Conservation (phyloP, 164 flowering plant species). For the Akebia trifoliata region DNA sequence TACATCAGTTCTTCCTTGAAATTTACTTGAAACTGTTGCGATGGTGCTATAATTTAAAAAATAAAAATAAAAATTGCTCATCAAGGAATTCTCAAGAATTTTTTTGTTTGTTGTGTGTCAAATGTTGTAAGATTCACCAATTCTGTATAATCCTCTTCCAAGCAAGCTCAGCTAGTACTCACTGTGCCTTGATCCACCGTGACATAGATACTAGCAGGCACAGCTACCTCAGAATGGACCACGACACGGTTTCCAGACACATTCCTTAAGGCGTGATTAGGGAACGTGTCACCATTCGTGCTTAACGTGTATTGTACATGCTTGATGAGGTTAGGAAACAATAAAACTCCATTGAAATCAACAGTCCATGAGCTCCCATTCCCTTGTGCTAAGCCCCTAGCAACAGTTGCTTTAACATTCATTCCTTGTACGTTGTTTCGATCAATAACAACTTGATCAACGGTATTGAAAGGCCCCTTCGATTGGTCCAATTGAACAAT, state of each 20-base stretch:
- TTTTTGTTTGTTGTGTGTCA: not conserved
- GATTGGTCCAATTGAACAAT: constrained; percentile 74
- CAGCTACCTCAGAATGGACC: constrained; percentile 47
- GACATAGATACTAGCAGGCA: constrained; percentile 49
- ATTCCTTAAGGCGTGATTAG: constrained; percentile 55
- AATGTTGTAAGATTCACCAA: too few species aligned
- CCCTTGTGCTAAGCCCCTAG: constrained; percentile 36
- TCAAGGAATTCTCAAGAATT: not conserved
- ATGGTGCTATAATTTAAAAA: too few species aligned
- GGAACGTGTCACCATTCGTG: constrained; percentile 29
- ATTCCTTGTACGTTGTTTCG: constrained; percentile 59
- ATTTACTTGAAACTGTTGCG: too few species aligned
- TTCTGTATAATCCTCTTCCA: too few species aligned
- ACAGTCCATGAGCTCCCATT: constrained; percentile 61
- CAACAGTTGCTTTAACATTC: constrained; percentile 61
- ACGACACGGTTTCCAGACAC: constrained; percentile 52
- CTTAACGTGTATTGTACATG: constrained; percentile 59
- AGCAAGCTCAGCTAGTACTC: constrained; percentile 6
- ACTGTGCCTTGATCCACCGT: constrained; percentile 53
- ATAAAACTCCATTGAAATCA: constrained; percentile 46
- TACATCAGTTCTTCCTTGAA: too few species aligned
- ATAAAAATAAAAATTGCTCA: too few species aligned
- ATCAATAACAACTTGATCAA: constrained; percentile 72
- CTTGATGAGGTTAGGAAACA: constrained; percentile 57
- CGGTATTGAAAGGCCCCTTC: constrained; percentile 36